Conservation (phyloP, 306 rosid species). For the Lablab purpureus region DNA sequence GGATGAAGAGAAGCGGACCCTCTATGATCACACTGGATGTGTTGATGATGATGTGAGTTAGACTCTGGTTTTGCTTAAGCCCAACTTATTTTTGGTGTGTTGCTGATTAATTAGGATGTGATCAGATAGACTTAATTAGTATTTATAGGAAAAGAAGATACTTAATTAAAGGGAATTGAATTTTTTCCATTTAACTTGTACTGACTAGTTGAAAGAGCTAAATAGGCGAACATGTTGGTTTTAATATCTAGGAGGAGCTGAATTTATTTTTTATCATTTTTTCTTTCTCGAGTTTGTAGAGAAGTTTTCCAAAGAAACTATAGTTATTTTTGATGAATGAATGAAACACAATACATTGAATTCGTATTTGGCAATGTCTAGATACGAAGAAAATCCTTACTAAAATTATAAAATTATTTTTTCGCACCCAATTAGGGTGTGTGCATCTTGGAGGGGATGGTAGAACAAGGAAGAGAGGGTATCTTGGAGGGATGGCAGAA, state of each 20-base stretch:
- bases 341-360: too few species aligned
- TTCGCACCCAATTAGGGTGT: not conserved
- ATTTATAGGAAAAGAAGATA: not conserved
- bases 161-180: not conserved
- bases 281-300: not conserved
- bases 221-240: not conserved
- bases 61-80: too few species aligned
- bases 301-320: too few species aligned
- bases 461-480: not conserved
- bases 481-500: too few species aligned
- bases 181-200: not conserved
- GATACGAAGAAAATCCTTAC: not conserved
- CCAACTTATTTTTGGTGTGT: not conserved
- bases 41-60: slow-evolving; percentile 84
- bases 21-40: slow-evolving; percentile 94
- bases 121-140: not conserved
- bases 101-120: not conserved
- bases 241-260: not conserved
- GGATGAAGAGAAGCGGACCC: slow-evolving; percentile 84
- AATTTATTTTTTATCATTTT: not conserved
- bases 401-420: not conserved
- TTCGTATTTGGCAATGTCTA: slow-evolving; percentile 8
- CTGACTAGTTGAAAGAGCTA: not conserved
- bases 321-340: too few species aligned
- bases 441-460: not conserved